These are phyloP conservation scores for Kuraishia piskuri DNA, from an alignment of 805 yeast species.

Conservation along the genomic window DNA sequence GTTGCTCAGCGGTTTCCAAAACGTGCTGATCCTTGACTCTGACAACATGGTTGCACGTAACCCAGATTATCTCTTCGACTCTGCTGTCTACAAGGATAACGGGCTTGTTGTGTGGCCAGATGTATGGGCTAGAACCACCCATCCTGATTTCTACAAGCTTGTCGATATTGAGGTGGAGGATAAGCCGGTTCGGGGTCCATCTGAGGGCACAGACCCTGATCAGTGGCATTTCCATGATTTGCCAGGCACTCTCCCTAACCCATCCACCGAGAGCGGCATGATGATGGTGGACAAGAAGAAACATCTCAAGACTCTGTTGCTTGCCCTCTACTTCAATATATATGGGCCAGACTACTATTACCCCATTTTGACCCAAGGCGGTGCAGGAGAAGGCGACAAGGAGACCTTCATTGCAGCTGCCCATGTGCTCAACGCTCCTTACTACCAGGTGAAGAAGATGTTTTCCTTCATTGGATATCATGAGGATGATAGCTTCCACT, in stretches of 20 bases:
- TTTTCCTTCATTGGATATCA: constrained; percentile 45
- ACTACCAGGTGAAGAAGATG: constrained; percentile 47
- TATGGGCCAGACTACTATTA: constrained; percentile 52
- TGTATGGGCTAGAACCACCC: constrained; percentile 61
- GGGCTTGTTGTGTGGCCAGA: constrained; percentile 56
- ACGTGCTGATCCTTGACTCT: constrained; percentile 39
- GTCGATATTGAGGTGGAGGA: constrained; percentile 32
- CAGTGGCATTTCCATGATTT: constrained; percentile 48
- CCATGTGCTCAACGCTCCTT: constrained; percentile 33
- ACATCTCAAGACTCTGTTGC: constrained; percentile 42
- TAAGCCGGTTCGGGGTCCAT: constrained; percentile 22
- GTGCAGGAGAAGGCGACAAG: constrained; percentile 65
- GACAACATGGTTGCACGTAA: constrained; percentile 37
- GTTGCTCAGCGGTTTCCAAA: constrained; percentile 35
- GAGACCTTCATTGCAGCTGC: constrained; percentile 63
- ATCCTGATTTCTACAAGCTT: constrained; percentile 50
- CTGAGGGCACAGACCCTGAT: constrained; percentile 10
- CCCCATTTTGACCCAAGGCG: constrained; percentile 50
- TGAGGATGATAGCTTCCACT: constrained; percentile 22
- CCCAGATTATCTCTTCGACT: constrained; percentile 36
- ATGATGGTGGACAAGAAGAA: constrained; percentile 42
- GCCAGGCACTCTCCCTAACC: constrained; percentile 57
- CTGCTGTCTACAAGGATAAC: constrained; percentile 30
- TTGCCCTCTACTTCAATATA: constrained; percentile 49
- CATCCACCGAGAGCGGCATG: constrained; percentile 60